Evolutionary conservation across 2,329 filamentous ascomycete genomes (phyloP).

Genomic region (Alternaria incomplexa): DNA sequence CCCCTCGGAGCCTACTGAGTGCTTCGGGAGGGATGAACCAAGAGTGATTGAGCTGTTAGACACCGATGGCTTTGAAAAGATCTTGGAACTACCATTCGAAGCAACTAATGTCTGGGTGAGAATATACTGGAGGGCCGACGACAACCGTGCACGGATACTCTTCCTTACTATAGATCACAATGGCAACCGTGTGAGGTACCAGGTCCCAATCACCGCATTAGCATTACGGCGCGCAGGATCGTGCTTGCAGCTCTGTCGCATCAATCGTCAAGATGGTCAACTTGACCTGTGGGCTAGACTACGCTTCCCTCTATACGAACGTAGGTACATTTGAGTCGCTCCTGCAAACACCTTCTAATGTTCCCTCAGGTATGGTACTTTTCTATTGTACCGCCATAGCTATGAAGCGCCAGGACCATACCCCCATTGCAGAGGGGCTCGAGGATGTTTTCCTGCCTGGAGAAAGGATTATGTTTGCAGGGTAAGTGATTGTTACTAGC

Average conservation of each 20-base stretch:
- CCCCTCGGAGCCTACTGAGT: slow-evolving; percentile 41
- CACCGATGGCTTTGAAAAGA: slow-evolving; percentile 50
- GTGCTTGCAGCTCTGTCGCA: slow-evolving; percentile 49
- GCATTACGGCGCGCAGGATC: slow-evolving; percentile 51
- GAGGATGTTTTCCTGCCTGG: slow-evolving; percentile 58
- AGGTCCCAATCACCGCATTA: slow-evolving; percentile 58
- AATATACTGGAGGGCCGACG: slow-evolving; percentile 59
- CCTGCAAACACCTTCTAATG: not conserved
- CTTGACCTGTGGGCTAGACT: slow-evolving; percentile 61
- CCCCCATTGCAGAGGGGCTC: slow-evolving; percentile 47
- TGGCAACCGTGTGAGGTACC: slow-evolving; percentile 53
- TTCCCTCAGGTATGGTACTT: slow-evolving; percentile 58
- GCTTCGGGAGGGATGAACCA: slow-evolving; percentile 45
- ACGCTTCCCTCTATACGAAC: slow-evolving; percentile 62
- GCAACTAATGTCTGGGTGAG: slow-evolving; percentile 54
- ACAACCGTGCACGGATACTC: slow-evolving; percentile 61
- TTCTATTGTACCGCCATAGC: slow-evolving; percentile 65
- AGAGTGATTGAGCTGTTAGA: slow-evolving; percentile 42
- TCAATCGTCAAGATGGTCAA: slow-evolving; percentile 48
- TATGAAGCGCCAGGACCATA: slow-evolving; percentile 63
- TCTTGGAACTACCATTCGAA: slow-evolving; percentile 55
- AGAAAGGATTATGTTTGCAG: slow-evolving; percentile 56
- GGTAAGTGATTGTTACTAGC: slow-evolving; percentile 43
- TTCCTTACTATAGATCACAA: slow-evolving; percentile 54
- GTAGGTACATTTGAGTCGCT: slow-evolving; percentile 41